Evolutionary conservation across 129 eudicot species (phyloP), one percentile per base, ranked within the genome.

Genomic region (Glebionis coronaria): DNA sequence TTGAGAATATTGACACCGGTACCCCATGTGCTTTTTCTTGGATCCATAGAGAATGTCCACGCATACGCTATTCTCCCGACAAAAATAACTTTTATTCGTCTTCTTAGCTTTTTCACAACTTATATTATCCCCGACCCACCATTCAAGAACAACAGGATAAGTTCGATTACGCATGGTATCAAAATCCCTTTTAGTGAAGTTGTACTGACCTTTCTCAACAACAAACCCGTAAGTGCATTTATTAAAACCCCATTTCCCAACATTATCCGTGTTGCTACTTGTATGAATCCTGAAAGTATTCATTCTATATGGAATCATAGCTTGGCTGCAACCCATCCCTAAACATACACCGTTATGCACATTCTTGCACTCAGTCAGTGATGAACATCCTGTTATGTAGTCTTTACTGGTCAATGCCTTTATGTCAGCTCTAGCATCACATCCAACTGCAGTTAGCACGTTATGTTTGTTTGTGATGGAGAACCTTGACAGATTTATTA

Each of bases 271-370:
- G 42, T 56, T 61, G 12, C 78, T 60, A n/a, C 58, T 73, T 5
- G 73, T 14, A 13, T 55, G 82, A 42, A 78, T 42, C 18, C 65
- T 58, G 15, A 78, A 78, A 0, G 4, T 18, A 6, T n/a, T 57
- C 1, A 66, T 0, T 3, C 16, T 19, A 42, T 45, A 16, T 50
- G 78, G 78, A 8, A 78, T 47, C 3, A 69, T 63, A 35, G 60
- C 58, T 49, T 59, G 78, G 31, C 69, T 71, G 66, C 78, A 72
- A 44, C 82, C 82, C 38, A 38, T 45, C 59, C 82, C 74, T 14
- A 46, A 66, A 58, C 78, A 78, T 1, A 50, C 13, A 38, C 73
- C 73, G 1, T 29, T 50, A 9, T 11, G 4, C 44, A 52, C 9
- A 47, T 1, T 0, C 5, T 56, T 13, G 18, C 69, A 60, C 4